Evolutionary conservation across 139 green algal species (phyloP), one percentile per base, ranked within the genome.

Genomic region (Asterochloris sp.): DNA sequence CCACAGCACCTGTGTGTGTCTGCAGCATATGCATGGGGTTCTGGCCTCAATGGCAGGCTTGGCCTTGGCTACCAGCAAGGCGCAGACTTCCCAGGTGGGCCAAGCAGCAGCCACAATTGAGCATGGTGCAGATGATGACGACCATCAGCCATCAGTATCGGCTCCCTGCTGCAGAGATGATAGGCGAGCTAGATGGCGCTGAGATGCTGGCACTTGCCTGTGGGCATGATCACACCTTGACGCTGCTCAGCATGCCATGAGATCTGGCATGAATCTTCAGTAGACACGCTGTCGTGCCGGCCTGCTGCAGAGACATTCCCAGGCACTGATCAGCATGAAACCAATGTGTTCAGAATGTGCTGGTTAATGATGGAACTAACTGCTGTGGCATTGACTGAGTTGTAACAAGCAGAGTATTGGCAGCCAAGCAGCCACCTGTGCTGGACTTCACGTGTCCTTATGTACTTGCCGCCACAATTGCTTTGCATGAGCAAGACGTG

Each of bases 181-280:
- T 89, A 12, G 69, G 75, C 0, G 83, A 85, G 10, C 29, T 90
- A 29, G 87, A 90, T 61, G 87, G 85, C 9, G 74, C 83, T 15
- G 61, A 78, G 61, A 81, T 90, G 13, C 12, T 76, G 17, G 74
- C 78, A 61, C 17, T 90, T 71, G 87, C 84, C 12, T 87, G 82
- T 74, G 87, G 87, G 23, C 78, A 90, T 73, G 87, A 90, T 67
- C 87, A 90, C 75, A 85, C 78, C 1, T 78, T 90, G 14, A 74
- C 83, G 28, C 78, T 90, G 12, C 66, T 79, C 66, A 71, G 17
- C 66, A 71, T 9, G 66, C 17, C 21, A 71, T 71, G 66, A 71
- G 2, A 71, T 24, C 66, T 71, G 66, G 21, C 17, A 71, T 71
- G 66, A 71, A 26, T 8, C 14, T 14, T 69, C 64, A 69, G n/a